Percentiles rank a stretch among this genome's conserved stretches.
These are phyloP conservation scores for Podospora sp. DNA, from an alignment of 495 filamentous ascomycete species.

Conservation along the genomic window DNA sequence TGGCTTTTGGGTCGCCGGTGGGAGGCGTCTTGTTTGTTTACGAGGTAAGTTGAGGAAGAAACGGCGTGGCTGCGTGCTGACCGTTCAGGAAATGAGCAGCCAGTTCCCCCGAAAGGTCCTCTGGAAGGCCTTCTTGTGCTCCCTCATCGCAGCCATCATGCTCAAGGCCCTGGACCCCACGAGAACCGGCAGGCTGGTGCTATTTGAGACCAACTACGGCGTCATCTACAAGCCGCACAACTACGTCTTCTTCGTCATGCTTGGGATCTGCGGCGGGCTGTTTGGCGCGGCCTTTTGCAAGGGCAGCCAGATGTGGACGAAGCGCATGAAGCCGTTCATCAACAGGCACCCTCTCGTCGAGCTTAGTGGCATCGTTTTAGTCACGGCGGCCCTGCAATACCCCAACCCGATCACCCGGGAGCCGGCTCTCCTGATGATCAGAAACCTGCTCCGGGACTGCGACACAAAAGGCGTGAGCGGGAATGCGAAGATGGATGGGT, in stretches of 20 bases:
- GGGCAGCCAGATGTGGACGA: constrained; percentile 59
- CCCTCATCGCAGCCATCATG: constrained; percentile 54
- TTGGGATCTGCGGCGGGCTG: constrained; percentile 58
- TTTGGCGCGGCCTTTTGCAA: constrained; percentile 61
- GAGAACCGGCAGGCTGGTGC: constrained; percentile 58
- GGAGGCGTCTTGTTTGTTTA: constrained; percentile 62
- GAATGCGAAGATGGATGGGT: constrained; percentile 45
- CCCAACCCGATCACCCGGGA: constrained; percentile 57
- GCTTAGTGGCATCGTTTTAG: constrained; percentile 54
- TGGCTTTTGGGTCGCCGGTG: constrained; percentile 64
- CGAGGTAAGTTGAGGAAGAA: constrained; percentile 29
- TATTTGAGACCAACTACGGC: constrained; percentile 63
- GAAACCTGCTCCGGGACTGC: constrained; percentile 58
- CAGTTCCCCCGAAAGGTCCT: constrained; percentile 58
- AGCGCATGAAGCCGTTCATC: constrained; percentile 53
- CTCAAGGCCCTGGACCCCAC: constrained; percentile 61
- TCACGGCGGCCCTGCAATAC: constrained; percentile 57
- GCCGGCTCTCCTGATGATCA: constrained; percentile 57
- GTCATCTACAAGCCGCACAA: constrained; percentile 55
- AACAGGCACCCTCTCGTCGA: constrained; percentile 57
- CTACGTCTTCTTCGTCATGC: constrained; percentile 57
- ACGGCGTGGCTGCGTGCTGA: not conserved
- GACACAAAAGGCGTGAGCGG: constrained; percentile 40
- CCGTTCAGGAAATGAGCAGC: constrained; percentile 49
- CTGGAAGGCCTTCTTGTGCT: constrained; percentile 61